phyloP scores from a whole-genome alignment of 495 filamentous ascomycete species.

The Chaetomium fimeti region DNA sequence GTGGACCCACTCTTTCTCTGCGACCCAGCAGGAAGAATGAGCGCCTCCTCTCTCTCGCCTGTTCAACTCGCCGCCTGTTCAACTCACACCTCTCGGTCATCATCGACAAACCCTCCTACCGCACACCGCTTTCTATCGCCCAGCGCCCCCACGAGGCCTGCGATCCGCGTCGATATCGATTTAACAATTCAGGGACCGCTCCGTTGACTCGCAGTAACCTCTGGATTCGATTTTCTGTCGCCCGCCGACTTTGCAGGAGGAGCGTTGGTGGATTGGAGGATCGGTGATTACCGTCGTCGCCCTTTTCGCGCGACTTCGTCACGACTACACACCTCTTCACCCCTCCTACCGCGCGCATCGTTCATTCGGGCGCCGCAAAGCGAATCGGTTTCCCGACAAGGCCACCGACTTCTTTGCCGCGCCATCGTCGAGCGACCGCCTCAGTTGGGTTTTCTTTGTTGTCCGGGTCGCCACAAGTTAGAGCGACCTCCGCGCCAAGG shows the following conservation, averaged over 20 bases:
- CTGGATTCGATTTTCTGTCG: constrained; percentile 21
- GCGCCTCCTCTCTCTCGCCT: constrained; percentile 20
- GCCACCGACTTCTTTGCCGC: constrained; percentile 14
- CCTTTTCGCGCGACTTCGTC: constrained; percentile 46
- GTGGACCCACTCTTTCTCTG: not conserved
- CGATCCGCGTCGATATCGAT: constrained; percentile 26
- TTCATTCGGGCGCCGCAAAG: constrained; percentile 19
- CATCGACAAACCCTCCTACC: constrained; percentile 30
- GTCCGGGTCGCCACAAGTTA: constrained; percentile 28
- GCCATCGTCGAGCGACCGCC: not conserved
- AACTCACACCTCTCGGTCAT: constrained; percentile 26
- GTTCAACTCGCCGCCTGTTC: not conserved
- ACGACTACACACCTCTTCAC: constrained; percentile 36
- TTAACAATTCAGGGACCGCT: constrained; percentile 10
- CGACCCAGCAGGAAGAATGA: not conserved
- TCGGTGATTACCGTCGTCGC: constrained; percentile 32
- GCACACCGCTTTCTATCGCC: constrained; percentile 30
- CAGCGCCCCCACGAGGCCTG: constrained; percentile 33
- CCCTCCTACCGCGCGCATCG: constrained; percentile 34
- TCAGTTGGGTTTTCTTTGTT: constrained; percentile 24
- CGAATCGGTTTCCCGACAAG: not conserved
- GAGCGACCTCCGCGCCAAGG: constrained; percentile 24
- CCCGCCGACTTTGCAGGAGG: constrained; percentile 27
- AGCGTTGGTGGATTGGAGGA: constrained; percentile 26
- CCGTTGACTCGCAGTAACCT: not conserved